phyloP scores from a whole-genome alignment of 495 filamentous ascomycete species.

The Neurospora intermedia region DNA sequence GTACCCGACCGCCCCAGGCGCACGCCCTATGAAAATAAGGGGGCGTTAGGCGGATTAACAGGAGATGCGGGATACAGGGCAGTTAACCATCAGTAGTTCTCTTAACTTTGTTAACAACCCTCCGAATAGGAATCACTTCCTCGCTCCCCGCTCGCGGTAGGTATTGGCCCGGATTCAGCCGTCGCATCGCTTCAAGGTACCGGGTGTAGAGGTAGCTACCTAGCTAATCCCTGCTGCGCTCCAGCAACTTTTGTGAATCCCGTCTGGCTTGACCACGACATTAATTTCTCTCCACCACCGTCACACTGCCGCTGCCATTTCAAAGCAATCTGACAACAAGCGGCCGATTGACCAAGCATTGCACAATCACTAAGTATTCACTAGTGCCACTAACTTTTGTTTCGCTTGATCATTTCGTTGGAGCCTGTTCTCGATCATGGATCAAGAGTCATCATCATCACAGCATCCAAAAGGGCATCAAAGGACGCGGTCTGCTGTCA shows the following conservation, averaged over 20 bases:
- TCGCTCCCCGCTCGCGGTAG: not conserved
- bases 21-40: not conserved
- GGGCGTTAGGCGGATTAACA: not conserved
- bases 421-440: constrained; percentile 17
- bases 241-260: not conserved
- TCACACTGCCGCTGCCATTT: not conserved
- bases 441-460: constrained; percentile 12
- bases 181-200: not conserved
- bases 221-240: not conserved
- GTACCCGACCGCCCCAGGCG: not conserved
- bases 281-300: not conserved
- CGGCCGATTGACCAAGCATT: not conserved
- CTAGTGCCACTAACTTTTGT: not conserved
- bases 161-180: not conserved
- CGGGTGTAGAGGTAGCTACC: too few species aligned
- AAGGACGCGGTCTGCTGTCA: constrained; percentile 30
- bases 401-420: not conserved
- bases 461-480: constrained; percentile 21
- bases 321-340: not conserved
- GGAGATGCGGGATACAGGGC: not conserved
- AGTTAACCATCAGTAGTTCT: not conserved
- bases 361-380: not conserved
- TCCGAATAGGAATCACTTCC: not conserved
- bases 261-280: not conserved
- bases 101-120: not conserved